Evolutionary conservation across 2,329 filamentous ascomycete species (phyloP).

Genomic region (Hypoxylon sp.): DNA sequence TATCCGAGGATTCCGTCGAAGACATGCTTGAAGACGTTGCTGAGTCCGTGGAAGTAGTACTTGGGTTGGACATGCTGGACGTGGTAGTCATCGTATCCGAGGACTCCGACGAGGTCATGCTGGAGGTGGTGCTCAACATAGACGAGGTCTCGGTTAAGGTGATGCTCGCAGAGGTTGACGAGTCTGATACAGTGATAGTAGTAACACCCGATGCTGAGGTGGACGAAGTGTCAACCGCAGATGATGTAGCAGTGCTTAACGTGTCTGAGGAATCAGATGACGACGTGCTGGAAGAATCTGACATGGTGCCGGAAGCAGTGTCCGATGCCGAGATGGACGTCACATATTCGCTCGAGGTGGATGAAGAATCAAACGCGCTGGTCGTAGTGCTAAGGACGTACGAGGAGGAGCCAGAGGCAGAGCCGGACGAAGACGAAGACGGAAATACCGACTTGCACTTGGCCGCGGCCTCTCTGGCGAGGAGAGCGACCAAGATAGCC

Average conservation of each 20-base stretch:
- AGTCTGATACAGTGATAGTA: background rate
- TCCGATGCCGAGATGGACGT: background rate
- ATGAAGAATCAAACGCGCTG: background rate
- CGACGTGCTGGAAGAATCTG: too few species aligned
- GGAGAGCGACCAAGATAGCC: constrained; percentile 19
- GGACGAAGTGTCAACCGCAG: background rate
- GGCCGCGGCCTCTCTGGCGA: constrained; percentile 20
- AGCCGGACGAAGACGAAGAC: background rate
- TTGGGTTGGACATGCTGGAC: too few species aligned
- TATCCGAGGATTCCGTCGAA: too few species aligned
- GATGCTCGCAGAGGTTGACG: background rate
- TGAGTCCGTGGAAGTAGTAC: too few species aligned
- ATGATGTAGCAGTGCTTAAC: too few species aligned
- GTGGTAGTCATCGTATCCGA: background rate
- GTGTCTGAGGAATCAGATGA: too few species aligned
- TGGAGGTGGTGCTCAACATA: too few species aligned
- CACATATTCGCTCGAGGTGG: background rate
- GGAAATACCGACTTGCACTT: constrained; percentile 21
- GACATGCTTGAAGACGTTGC: too few species aligned
- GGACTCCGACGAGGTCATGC: background rate
- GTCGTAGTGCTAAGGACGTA: background rate
- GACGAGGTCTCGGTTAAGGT: background rate
- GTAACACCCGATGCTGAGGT: background rate
- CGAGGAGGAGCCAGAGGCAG: background rate
- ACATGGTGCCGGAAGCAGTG: too few species aligned